Evolutionary conservation across 352 stramenopile species (phyloP), one percentile per base, ranked within the genome.

Genomic region (Salisapilia sapeloensis): DNA sequence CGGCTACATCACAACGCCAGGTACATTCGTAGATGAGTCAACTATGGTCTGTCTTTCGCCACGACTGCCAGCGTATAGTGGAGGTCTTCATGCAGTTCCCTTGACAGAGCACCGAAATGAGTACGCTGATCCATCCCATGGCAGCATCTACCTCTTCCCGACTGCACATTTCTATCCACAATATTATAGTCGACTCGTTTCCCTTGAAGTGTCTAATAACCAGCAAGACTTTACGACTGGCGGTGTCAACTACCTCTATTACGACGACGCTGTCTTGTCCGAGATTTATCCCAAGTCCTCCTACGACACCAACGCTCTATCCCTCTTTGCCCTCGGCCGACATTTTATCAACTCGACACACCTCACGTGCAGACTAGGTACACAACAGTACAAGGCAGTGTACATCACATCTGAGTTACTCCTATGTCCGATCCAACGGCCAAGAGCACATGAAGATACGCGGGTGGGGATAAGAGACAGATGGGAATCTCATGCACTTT

Each of bases 131-230:
- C 76, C 82, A 5, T 53, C 56, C 7, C 53, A 61, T 17, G 65
- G 56, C 0, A 84, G 54, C n/a, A 44, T 59, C 3, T 67, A 76
- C 20, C 44, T 96, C 9, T 94, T 94, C 30, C 77, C 79, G 3
- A 46, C 53, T 4, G 56, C 65, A 0, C 67, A 93, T 30, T 72
- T 80, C 33, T 96, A 94, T 40, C 89, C 87, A 1, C 63, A 90
- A 35, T 92, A 92, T 38, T 55, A 69, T 7, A 69, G 58, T 4
- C 75, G 78, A n/a, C 42, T 96, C 6, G 81, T 97, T 4, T 61
- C 65, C 0, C 48, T 98, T 2, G 92, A 98, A 40, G 69, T 97
- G 0, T 95, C 80, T 14, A 96, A 94, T 43, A 98, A 98, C 45
- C 77, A 81, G 9, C 83, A 96, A 45, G 92, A 98, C 37, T 98